These are phyloP conservation scores for Ehretia macrophylla DNA, from an alignment of 257 asterid species.

Conservation along the genomic window DNA sequence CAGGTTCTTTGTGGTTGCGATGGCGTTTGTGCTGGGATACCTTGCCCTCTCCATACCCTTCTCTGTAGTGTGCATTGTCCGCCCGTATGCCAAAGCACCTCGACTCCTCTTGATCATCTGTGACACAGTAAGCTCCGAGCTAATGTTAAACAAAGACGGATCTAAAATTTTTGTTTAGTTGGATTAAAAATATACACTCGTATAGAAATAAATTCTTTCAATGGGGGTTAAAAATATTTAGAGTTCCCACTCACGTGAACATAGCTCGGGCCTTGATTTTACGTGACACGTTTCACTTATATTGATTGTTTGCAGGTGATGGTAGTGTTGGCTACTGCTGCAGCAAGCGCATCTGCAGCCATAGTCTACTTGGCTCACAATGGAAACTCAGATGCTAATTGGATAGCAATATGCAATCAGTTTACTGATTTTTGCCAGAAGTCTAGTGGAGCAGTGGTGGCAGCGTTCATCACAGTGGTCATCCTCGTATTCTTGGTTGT, in stretches of 20 bases:
- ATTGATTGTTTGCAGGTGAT: conserved; percentile 33
- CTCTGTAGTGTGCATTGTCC: conserved; percentile 53
- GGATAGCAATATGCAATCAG: conserved; percentile 69
- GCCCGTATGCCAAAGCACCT: conserved; percentile 34
- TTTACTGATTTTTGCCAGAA: conserved; percentile 51
- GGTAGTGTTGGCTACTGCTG: conserved; percentile 46
- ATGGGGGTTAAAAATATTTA: neutral
- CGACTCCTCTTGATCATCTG: conserved; percentile 27
- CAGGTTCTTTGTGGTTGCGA: conserved; percentile 72
- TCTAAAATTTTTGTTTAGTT: too few species aligned
- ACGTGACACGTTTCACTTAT: too few species aligned
- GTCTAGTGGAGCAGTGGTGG: conserved; percentile 54
- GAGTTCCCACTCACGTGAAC: too few species aligned
- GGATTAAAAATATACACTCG: too few species aligned
- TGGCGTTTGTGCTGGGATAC: conserved; percentile 52
- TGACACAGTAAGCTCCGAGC: conserved; percentile 48
- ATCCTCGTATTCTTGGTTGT: conserved; percentile 35
- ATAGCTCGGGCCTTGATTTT: too few species aligned
- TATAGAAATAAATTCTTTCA: too few species aligned
- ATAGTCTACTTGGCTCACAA: conserved; percentile 70
- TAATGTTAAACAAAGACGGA: neutral
- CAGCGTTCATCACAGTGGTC: conserved; percentile 38
- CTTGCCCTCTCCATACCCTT: conserved; percentile 66
- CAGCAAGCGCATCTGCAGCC: conserved; percentile 60
- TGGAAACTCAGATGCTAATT: conserved; percentile 55